A percentile compares a stretch with the other conserved stretches of the same genome.
phyloP scores from a whole-genome alignment of 257 asterid species.

The Lycium ferocissimum region DNA sequence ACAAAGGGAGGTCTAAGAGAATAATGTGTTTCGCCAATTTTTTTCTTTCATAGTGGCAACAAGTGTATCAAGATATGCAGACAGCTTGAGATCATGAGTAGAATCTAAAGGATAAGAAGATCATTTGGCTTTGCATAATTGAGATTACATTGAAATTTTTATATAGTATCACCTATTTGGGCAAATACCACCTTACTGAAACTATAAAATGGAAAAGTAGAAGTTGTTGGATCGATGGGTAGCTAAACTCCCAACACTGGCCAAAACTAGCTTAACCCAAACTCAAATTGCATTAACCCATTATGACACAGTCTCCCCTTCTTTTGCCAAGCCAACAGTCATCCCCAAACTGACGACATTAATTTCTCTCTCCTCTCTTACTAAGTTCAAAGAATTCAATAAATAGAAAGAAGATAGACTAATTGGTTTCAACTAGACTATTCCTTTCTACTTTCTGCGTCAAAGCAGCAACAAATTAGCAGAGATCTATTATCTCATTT shows the following conservation, averaged over 20 bases:
- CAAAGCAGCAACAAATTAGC: too few relatives aligned
- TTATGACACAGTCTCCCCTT: background rate
- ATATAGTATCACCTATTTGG: background rate
- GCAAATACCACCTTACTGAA: background rate
- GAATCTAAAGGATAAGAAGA: background rate
- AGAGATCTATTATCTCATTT: too few relatives aligned
- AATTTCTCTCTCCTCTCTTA: too few relatives aligned
- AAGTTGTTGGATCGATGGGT: background rate
- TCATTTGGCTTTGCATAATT: background rate
- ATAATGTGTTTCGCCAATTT: background rate
- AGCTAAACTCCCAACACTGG: background rate
- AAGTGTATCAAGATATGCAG: constrained; percentile 13
- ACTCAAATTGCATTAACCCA: constrained; percentile 10
- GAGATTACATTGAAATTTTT: background rate
- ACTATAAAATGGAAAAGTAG: background rate
- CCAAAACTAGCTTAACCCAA: constrained; percentile 10
- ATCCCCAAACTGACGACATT: background rate
- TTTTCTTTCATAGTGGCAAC: background rate
- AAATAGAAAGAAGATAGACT: too few relatives aligned
- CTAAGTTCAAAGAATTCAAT: too few relatives aligned
- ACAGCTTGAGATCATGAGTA: background rate
- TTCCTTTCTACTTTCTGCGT: too few relatives aligned
- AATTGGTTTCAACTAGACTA: too few relatives aligned
- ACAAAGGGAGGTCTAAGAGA: background rate
- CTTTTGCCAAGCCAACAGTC: background rate